Conservation (phyloP, 805 yeast species). For the Yamadazyma paraphyllophila region DNA sequence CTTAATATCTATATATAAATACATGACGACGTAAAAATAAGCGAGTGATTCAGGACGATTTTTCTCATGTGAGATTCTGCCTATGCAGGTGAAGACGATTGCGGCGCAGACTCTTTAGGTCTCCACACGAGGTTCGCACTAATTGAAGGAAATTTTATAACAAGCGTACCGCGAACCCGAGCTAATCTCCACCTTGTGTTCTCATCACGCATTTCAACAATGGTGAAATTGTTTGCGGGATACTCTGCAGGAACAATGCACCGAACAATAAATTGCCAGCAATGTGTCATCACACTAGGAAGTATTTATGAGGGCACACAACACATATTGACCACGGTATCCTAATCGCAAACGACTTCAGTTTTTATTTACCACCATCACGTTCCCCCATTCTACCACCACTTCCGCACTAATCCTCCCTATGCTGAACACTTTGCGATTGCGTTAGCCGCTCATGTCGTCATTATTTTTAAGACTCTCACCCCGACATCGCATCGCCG, state of each 20-base stretch:
- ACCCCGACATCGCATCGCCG: conserved; percentile 3
- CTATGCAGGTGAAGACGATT: not conserved
- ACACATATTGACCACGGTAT: not conserved
- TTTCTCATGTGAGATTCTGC: not conserved
- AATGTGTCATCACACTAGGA: conserved; percentile 2
- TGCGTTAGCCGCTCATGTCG: conserved; percentile 5
- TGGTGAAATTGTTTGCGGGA: not conserved
- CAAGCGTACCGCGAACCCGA: too few species aligned
- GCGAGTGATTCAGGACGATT: not conserved
- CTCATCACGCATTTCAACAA: too few species aligned
- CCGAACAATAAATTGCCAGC: conserved; percentile 4
- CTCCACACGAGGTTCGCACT: too few species aligned
- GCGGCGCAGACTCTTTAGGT: not conserved
- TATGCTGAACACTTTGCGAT: too few species aligned
- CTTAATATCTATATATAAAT: not conserved
- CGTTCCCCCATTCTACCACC: not conserved
- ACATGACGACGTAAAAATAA: not conserved
- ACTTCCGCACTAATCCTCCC: not conserved
- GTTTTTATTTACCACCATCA: not conserved
- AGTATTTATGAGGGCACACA: not conserved
- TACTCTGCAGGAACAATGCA: conserved; percentile 3
- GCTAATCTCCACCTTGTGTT: too few species aligned
- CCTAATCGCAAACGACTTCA: not conserved
- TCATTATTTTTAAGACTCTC: too few species aligned
- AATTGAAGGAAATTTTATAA: too few species aligned